Evolutionary conservation across 495 filamentous ascomycete species (phyloP).

Genomic region (Penicillium argentinense): DNA sequence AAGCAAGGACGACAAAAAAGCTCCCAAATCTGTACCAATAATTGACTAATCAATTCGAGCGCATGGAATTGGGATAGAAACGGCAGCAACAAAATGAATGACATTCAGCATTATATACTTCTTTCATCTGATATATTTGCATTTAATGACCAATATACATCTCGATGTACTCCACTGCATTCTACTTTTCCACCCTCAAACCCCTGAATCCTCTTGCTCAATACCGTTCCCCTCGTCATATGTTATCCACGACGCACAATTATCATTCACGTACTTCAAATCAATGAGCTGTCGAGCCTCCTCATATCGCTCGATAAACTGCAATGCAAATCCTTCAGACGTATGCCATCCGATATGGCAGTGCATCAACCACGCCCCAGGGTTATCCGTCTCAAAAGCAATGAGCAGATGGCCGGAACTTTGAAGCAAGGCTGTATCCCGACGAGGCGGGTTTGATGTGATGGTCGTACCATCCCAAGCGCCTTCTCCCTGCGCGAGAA

Average conservation of each 20-base stretch:
- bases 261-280: constrained; percentile 13
- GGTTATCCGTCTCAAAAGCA: constrained; percentile 12
- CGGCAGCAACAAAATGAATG: no score
- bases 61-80: no score
- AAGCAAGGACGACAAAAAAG: no score
- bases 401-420: constrained; percentile 4
- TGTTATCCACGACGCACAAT: constrained; percentile 6
- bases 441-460: background rate
- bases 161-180: no score
- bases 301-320: constrained; percentile 9
- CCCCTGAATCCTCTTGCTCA: constrained; percentile 7
- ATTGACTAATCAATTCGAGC: no score
- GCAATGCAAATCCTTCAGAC: constrained; percentile 8
- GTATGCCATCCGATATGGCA: constrained; percentile 17
- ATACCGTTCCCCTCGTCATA: constrained; percentile 1
- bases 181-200: no score
- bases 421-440: background rate
- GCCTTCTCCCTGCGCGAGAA: constrained; percentile 19
- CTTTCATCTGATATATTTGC: no score
- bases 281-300: constrained; percentile 8
- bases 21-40: no score
- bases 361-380: constrained; percentile 13
- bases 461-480: constrained; percentile 11
- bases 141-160: no score
- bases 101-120: no score